Conservation (phyloP, 2,329 filamentous ascomycete genomes). For the Graphium sp. region DNA sequence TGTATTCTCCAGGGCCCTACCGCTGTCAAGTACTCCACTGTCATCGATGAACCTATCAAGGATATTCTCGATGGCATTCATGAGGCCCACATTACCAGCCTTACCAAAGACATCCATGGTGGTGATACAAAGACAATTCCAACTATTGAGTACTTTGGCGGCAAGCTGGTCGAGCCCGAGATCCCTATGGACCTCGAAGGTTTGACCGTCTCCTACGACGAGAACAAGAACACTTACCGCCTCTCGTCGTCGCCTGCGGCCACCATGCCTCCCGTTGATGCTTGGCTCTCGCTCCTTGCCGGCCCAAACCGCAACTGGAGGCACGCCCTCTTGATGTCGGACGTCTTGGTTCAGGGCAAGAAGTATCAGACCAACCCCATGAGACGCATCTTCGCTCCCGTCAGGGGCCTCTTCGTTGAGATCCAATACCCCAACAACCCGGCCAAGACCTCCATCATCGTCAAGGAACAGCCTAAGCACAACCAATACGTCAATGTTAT, state of each 20-base stretch:
- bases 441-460: slow-evolving; percentile 65
- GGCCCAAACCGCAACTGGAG: slow-evolving; percentile 81
- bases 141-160: slow-evolving; percentile 86
- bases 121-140: slow-evolving; percentile 62
- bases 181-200: slow-evolving; percentile 70
- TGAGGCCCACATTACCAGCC: slow-evolving; percentile 63
- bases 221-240: slow-evolving; percentile 67
- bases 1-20: slow-evolving; percentile 94
- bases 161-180: slow-evolving; percentile 58
- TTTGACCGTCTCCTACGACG: slow-evolving; percentile 65
- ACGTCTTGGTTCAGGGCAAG: slow-evolving; percentile 87
- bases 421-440: slow-evolving; percentile 69
- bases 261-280: slow-evolving; percentile 59
- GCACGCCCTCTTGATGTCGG: slow-evolving; percentile 82
- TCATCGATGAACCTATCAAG: slow-evolving; percentile 85
- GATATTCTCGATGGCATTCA: slow-evolving; percentile 89
- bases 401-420: slow-evolving; percentile 77
- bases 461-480: slow-evolving; percentile 73
- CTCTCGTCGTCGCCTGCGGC: slow-evolving; percentile 60
- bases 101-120: slow-evolving; percentile 67
- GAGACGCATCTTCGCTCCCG: slow-evolving; percentile 76
- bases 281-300: slow-evolving; percentile 79
- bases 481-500: slow-evolving; percentile 82
- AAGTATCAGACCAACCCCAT: slow-evolving; percentile 97
- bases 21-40: slow-evolving; percentile 76